Evolutionary conservation across 1,139 yeast genomes (phyloP), one percentile per base, ranked within the genome.

Genomic region (Saccharomycopsis crataegensis): DNA sequence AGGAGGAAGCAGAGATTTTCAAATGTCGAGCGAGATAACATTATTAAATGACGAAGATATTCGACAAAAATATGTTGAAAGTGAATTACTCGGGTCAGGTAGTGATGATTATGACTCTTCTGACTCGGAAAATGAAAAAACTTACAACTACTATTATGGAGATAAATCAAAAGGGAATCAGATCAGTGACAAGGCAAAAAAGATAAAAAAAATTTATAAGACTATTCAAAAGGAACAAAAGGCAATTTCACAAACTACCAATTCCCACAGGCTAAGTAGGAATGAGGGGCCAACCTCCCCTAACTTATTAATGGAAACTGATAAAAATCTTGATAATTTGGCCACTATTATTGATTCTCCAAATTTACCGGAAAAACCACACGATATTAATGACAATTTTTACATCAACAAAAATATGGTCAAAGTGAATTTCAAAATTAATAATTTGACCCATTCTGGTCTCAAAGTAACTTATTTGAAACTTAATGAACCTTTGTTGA

Each of bases 401-500:
- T 43, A 43, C 33, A 51, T 57, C 11, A 48, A 52, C 7, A 76
- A 76, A 55, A 74, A 73, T 56, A 75, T 82, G 16, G 75, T 84
- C 43, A 75, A 72, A 55, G 80, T 82, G 33, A 77, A 79, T 54
- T 86, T 86, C 61, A 80, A 82, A 56, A 75, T 86, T 50, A 87
- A 87, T 1, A 82, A 85, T 62, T 76, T 79, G 61, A 78, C 90
- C 5, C 78, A 85, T 46, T 79, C 86, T 61, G 91, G 90, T 1
- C 71, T 86, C 55, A 86, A 84, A 64, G 84, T 86, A 34, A 82
- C 86, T 56, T 86, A 82, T 65, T 72, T 86, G 62, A 78, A 86
- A 61, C 82, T 86, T 52, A 78, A 79, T 52, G 94, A 86, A 63
- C 81, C 83, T 11, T 78, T 78, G 61, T 70, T 85, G 56, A 81